Percentiles rank a stretch among this genome's conserved stretches.
phyloP scores from a whole-genome alignment of 2,329 filamentous ascomycete species.

The Biscogniauxia sp. region DNA sequence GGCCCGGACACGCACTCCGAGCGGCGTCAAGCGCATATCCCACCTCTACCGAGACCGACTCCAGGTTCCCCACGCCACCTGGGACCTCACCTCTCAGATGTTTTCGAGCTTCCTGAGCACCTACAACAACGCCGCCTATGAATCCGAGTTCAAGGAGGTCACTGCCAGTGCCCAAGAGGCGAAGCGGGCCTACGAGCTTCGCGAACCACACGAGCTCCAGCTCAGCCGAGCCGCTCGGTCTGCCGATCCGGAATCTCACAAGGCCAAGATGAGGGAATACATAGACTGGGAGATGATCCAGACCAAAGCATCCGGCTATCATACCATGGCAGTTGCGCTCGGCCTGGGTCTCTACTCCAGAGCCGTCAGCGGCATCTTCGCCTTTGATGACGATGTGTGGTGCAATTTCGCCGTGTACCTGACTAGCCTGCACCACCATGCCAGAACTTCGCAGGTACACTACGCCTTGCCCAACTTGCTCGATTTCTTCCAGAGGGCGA shows the following conservation, averaged over 20 bases:
- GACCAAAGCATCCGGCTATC: slow-evolving; percentile 50
- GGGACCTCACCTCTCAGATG: slow-evolving; percentile 71
- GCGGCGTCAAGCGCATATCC: slow-evolving; percentile 63
- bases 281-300: slow-evolving; percentile 79
- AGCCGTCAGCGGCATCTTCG: slow-evolving; percentile 67
- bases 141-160: slow-evolving; percentile 68
- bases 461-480: slow-evolving; percentile 52
- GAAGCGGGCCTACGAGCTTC: slow-evolving; percentile 61
- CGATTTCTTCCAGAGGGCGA: slow-evolving; percentile 75
- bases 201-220: slow-evolving; percentile 67
- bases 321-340: slow-evolving; percentile 46
- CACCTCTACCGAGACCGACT: slow-evolving; percentile 70
- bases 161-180: slow-evolving; percentile 62
- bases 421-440: slow-evolving; percentile 47
- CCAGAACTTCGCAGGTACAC: slow-evolving; percentile 36
- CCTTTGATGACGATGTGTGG: slow-evolving; percentile 75
- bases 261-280: slow-evolving; percentile 61
- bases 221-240: slow-evolving; percentile 57
- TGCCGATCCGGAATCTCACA: slow-evolving; percentile 55
- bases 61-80: slow-evolving; percentile 68
- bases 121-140: slow-evolving; percentile 69
- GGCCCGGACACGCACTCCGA: slow-evolving; percentile 49
- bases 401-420: slow-evolving; percentile 79
- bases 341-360: slow-evolving; percentile 73
- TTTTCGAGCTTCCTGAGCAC: slow-evolving; percentile 74